Evolutionary conservation across 768 basidiomycete species (phyloP), one percentile per base, ranked within the genome.

Genomic region (Mycena latifolia): DNA sequence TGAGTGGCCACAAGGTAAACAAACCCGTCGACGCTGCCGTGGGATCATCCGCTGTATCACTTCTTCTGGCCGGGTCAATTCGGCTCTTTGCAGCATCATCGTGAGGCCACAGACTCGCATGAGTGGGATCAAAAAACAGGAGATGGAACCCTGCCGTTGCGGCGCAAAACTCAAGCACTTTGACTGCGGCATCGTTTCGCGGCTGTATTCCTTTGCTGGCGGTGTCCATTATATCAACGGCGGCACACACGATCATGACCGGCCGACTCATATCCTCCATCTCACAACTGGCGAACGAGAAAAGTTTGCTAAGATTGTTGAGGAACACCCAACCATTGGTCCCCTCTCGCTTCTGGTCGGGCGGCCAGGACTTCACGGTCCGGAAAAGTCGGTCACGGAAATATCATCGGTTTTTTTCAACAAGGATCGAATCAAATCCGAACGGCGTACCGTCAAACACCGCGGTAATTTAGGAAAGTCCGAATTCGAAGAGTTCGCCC

Each of bases 351-450:
- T 73, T 1, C 35, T 73, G 2, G 66, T 70, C n/a, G 73, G 73
- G 12, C 67, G 66, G 8, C 73, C 65, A 35, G 66, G 67, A 5
- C 4, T 72, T 2, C 37, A 51, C 37, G 74, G 74, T 1, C 71
- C 71, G n/a, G 70, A 66, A 7, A 25, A 70, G 41, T 74, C 73
- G 5, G 73, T 66, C 2, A 70, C 73, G 1, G 70, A 72, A 15
- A 74, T 75, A 8, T 71, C 70, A 1, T 50, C 63, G 9, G 57
- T 67, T 5, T 61, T 66, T 6, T 33, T 65, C 17, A 75, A 75
- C 59, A 55, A 57, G 5, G 60, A 71, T 37, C 58, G 71, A 4
- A 51, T 75, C 27, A 46, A 59, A 11, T 65, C 63, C n/a, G 72
- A 75, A 31, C 58, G 70, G 5, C 57, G 46, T 11, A 63, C 58